Base-by-base conservation (phyloP, 176 grass and related monocot genomes). In the Otatea glauca region DNA sequence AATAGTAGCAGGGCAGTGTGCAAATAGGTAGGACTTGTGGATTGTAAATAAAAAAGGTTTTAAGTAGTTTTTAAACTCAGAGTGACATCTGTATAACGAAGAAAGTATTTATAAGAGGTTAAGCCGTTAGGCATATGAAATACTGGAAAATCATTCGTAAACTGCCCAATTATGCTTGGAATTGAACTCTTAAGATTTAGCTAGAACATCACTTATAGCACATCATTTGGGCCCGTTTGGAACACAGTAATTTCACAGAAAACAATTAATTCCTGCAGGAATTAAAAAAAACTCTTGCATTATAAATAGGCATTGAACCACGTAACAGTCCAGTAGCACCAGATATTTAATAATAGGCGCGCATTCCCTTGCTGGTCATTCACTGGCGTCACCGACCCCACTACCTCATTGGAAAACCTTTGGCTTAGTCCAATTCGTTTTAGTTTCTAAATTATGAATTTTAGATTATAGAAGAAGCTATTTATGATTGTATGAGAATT, bases 241-340 rank as follows among this genome's bases (percentile, higher is more conserved):
- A 45, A 45, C 11, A 0, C 10, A 45, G 0, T 0, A 45, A 45
- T 45, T 45, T 45, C 0, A 45, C 0, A 3, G 0, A 3, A 12
- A 45, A 45, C 2, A 45, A 12, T 45, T 45, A 3, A 45, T 3
- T 45, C 0, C 10, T 12, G 3, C 44, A 45, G 3, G 0, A 45
- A 45, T 44, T 9, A 10, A 2, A 11, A 41, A 45, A 45, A 12
- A 45, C 2, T 45, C 44, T 45, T 2, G 3, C 5, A 10, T 45
- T 45, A 2, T 11, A 12, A 45, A 12, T 3, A 2, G 44, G 10
- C 3, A 20, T 59, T 24, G 8, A 23, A 59, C 56, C 3, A 59
- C 56, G 0, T 2, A 10, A 4, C 8, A 59, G 0, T 23, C 21
- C 55, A 7, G 0, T 23, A 10, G 2, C 21, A 59, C 1, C 1